Conservation (phyloP, 2,329 filamentous ascomycete species). For the Lithohypha guttulata region DNA sequence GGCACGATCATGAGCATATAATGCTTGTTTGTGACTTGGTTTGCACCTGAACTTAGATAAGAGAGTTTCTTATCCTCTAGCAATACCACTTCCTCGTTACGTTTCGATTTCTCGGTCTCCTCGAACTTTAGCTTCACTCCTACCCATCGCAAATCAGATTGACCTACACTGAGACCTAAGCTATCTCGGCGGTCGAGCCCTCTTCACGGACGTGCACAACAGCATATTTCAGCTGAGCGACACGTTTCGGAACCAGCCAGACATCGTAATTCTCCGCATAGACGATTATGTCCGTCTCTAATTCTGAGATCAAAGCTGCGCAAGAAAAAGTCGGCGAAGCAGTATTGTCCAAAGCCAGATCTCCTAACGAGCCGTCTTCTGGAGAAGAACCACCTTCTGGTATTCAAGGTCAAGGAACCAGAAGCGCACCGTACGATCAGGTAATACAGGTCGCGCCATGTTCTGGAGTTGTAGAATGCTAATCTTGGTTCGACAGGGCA, state of each 20-base stretch:
- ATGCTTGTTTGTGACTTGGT: too few species aligned
- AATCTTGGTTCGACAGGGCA: not conserved
- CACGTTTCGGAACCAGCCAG: not conserved
- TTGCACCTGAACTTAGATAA: too few species aligned
- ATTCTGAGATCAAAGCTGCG: not conserved
- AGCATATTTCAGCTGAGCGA: too few species aligned
- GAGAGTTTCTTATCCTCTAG: too few species aligned
- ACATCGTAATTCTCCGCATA: not conserved
- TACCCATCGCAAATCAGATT: too few species aligned
- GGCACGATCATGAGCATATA: too few species aligned
- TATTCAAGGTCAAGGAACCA: slow-evolving; percentile 18
- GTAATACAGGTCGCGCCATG: slow-evolving; percentile 18
- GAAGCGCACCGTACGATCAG: slow-evolving; percentile 18
- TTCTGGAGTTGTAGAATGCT: not conserved
- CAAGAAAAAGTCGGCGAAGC: slow-evolving; percentile 1
- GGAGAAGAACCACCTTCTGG: slow-evolving; percentile 17
- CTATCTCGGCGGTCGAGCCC: too few species aligned
- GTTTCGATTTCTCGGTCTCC: too few species aligned
- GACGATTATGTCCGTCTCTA: not conserved
- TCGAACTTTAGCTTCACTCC: too few species aligned
- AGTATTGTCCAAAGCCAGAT: not conserved
- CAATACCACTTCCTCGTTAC: too few species aligned
- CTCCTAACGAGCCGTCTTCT: slow-evolving; percentile 5
- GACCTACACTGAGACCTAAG: too few species aligned
- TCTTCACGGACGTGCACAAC: too few species aligned